Base-by-base conservation (phyloP, 2,329 filamentous ascomycete genomes). In the Epichloe aotearoae region DNA sequence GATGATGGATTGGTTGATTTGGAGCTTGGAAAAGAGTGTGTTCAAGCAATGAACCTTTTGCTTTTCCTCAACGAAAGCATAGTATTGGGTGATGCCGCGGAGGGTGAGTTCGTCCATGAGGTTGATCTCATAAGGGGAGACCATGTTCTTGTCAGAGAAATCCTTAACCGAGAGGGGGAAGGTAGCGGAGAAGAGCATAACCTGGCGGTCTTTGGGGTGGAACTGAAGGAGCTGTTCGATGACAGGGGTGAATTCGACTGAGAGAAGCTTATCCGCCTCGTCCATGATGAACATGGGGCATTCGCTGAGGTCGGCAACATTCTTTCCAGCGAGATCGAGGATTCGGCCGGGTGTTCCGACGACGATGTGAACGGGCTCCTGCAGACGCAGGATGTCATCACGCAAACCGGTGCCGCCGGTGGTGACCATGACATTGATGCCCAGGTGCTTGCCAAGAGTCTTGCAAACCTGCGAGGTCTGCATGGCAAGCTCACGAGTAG, bases 1-100 rank as follows among this genome's bases (percentile, higher is more conserved):
- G 66, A 98, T 98, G 73, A 98, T 98, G 55, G 94, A 98, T 74
- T 98, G 93, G 72, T 98, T 98, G 73, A 98, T 98, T 70, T 98
- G 91, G 15, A 98, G 82, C 71, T 96, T 95, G 60, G 90, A 96
- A 75, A 98, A 98, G 56, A 98, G 83, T 0, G 93, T 98, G 74
- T 98, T 98, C 57, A 98, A 73, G 68, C 93, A 98, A 72, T 98
- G 94, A 19, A 98, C 93, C 73, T 98, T 98, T 66, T 96, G 88
- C 73, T 96, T 96, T 72, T 98, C 93, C 69, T 98, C 93, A 49
- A 98, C 94, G 59, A 97, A 98, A 41, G 93, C 93, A 64, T 98
- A 98, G 73, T 97, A 98, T 66, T 98, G 93, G 0, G 93, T 98
- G 64, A 98, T 97, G 74, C 93, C 93, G 53, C 93, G 86, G 34